Percentiles rank a stretch among this genome's conserved stretches.
Evolutionary conservation across 257 asterid genomes (phyloP).

Genomic region (Solanum arcanum): DNA sequence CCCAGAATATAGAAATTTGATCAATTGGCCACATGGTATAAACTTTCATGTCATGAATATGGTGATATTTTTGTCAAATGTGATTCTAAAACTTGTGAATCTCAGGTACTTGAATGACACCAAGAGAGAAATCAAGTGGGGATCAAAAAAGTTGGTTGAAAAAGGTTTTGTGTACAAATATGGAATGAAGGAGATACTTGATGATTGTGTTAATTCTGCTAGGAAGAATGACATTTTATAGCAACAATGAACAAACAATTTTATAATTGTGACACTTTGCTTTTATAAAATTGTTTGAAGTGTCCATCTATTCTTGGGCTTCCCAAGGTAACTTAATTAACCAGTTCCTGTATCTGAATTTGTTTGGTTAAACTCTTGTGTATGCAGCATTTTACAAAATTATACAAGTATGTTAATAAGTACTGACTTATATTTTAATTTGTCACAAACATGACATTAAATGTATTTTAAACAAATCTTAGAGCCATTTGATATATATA

Average conservation of each 20-base stretch:
- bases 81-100: not conserved
- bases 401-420: no score
- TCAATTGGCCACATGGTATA: no score
- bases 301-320: no score
- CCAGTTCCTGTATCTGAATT: no score
- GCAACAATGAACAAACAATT: not conserved
- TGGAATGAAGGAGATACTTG: constrained; percentile 11
- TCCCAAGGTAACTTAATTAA: no score
- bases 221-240: constrained; percentile 7
- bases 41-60: no score
- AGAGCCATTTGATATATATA: not conserved
- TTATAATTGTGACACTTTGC: no score
- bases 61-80: not conserved
- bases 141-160: constrained; percentile 34
- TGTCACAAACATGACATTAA: not conserved
- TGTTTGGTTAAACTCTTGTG: no score
- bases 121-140: constrained; percentile 38
- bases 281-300: no score
- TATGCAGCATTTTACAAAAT: no score
- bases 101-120: constrained; percentile 33
- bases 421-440: no score
- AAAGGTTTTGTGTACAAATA: constrained; percentile 40
- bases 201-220: constrained; percentile 24
- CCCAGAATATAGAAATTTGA: no score
- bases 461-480: not conserved